Percentiles rank a stretch among this genome's conserved stretches.
These are phyloP conservation scores for Dendrobium chrysotoxum DNA, from an alignment of 106 monocot genomes.

Conservation along the genomic window DNA sequence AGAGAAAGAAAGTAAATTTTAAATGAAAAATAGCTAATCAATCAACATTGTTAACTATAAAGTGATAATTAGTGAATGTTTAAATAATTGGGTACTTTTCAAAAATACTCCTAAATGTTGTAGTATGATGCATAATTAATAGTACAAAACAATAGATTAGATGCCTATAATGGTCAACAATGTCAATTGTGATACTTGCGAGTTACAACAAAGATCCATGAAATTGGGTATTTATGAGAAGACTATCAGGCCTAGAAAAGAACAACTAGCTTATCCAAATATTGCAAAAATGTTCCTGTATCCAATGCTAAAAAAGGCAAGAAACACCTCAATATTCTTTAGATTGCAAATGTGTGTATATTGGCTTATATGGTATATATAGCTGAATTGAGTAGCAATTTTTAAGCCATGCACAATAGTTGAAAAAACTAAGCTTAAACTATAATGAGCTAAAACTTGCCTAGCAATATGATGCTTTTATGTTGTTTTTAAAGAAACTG, in stretches of 20 bases:
- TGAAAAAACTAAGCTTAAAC: neutral
- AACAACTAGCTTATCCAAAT: neutral
- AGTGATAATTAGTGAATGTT: neutral
- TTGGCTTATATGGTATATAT: neutral
- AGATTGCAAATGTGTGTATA: neutral
- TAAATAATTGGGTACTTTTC: neutral
- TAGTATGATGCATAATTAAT: neutral
- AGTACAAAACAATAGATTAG: neutral
- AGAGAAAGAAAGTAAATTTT: constrained; percentile 1
- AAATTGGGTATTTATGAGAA: neutral
- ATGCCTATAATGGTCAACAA: neutral
- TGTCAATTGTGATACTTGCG: neutral
- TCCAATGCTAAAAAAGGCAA: neutral
- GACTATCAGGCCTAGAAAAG: neutral
- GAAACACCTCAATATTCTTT: neutral
- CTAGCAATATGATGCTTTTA: too few species aligned
- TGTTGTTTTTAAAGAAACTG: too few species aligned
- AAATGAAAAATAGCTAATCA: neutral
- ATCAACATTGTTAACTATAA: neutral
- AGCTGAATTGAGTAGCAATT: neutral
- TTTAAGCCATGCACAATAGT: neutral
- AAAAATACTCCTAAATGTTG: neutral
- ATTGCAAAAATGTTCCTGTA: neutral
- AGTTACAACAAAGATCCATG: neutral
- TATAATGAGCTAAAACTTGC: too few species aligned